Base-by-base conservation (phyloP, 75 land plant species). In the Selaginella moellendorffii region DNA sequence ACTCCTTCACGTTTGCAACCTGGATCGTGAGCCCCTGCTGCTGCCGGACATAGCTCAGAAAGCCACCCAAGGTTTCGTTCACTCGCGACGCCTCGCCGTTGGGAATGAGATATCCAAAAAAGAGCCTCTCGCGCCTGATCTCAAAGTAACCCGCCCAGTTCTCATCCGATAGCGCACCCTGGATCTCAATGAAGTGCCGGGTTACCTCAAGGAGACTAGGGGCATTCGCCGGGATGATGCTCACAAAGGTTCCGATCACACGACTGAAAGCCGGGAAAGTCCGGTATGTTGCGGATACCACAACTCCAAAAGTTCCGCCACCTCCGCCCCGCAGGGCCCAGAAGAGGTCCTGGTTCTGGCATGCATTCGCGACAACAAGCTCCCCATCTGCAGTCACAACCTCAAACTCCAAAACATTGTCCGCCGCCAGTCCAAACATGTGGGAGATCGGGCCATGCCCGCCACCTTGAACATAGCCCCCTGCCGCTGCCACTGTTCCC, bases 261-360 rank as follows among this genome's bases (percentile, higher is more conserved):
- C 31, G 67, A 1, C 12, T 10, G 30, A 56, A 28, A 9, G 30
- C 30, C 21, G 52, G 52, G 27, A 60, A 22, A 27, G 69, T 61
- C 21, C 69, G 54, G 72, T 31, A 31, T 12, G 75, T 72, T 19
- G 51, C 71, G 62, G 75, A 72, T 12, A 68, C 66, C 10, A 72
- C 75, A 17, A 72, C 64, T 1, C 75, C 75, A 30, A 60, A 72
- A 27, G 71, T 68, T 1, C 71, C 71, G 19, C 75, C 75, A 14
- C 75, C 71, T 28, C 75, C 75, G 27, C 75, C 75, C n/a, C 75
- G 63, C n/a, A 72, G 64, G 19, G 75, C 75, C 61, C 72, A 72
- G 64, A 72, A 73, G 24, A 73, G 59, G 27, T 73, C 75, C 31
- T 23, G 0, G 30, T 73, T 69, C n/a, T 67, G 53, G 65, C 58